Base-by-base conservation (phyloP, 2,329 filamentous ascomycete genomes). In the Sphaerulina vaccinii region DNA sequence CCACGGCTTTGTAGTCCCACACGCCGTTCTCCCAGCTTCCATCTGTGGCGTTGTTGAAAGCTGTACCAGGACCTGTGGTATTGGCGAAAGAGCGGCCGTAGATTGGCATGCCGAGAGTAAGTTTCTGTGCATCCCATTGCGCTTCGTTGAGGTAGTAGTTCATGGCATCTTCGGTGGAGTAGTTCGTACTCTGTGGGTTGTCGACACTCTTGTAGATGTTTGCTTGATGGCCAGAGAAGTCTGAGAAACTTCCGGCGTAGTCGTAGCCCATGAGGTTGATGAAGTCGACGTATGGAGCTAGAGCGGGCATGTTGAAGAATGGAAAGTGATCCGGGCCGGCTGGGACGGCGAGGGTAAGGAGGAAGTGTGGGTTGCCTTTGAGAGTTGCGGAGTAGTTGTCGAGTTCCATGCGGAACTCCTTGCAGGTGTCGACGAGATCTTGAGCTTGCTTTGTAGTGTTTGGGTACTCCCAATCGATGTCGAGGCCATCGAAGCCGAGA, bases 61-160 rank as follows among this genome's bases (percentile, higher is more conserved):
- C 73, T 18, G 75, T 70, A 0, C 91, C 92, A 0, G 82, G 79
- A 0, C 90, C 90, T 16, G 85, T 78, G 0, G 92, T 96, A 56
- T 83, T 81, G 59, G 83, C 77, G 67, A 96, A 96, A 0, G 88
- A 82, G 24, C 90, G 86, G 1, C 91, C 92, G 66, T 96, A 96
- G 10, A 96, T 74, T 2, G 92, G 91, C 86, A 96, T 91, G 1
- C 91, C 91, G 15, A 96, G 70, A 2, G 93, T 86, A 47, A 97
- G 80, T 70, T 95, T 95, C 49, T 76, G 64, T 0, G 82, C 66
- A 0, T 78, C 65, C 0, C 95, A 83, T 71, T 71, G 2, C 77
- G 76, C 1, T 70, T 66, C 10, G 5, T 38, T 42, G 3, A 79
- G 73, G 72, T 96, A 96, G 60, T 82, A 79, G 10, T 83, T 73